A percentile compares a stretch with the other conserved stretches of the same genome.
Evolutionary conservation across 495 filamentous ascomycete species (phyloP).

Genomic region (Baudoinia panamericana): DNA sequence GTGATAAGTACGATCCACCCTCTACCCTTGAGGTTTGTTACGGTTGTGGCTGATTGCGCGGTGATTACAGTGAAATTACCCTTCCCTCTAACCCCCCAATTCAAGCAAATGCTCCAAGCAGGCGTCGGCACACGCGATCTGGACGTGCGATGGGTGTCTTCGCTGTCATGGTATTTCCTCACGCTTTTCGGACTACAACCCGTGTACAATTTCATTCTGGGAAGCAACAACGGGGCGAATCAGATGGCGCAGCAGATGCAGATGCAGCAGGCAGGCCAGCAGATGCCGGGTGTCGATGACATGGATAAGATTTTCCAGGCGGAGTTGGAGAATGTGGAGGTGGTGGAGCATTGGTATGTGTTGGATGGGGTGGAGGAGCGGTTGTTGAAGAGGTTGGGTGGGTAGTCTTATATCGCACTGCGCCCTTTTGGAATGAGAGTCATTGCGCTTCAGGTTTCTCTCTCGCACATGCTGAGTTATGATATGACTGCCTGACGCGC

Average conservation of each 20-base stretch:
- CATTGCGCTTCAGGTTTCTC: too few relatives aligned
- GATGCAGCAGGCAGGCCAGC: slow-evolving; percentile 43
- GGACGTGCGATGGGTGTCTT: slow-evolving; percentile 96
- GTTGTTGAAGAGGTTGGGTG: slow-evolving; percentile 38
- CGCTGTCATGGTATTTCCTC: slow-evolving; percentile 95
- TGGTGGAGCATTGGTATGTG: slow-evolving; percentile 83
- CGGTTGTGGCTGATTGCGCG: too few relatives aligned
- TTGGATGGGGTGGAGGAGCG: slow-evolving; percentile 76
- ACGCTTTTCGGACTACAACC: slow-evolving; percentile 92
- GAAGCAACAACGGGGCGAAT: slow-evolving; percentile 86
- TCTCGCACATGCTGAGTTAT: too few relatives aligned
- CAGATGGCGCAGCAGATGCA: slow-evolving; percentile 96
- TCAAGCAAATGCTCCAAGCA: slow-evolving; percentile 97
- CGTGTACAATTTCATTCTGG: slow-evolving; percentile 94
- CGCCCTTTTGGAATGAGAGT: too few relatives aligned
- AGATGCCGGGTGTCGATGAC: slow-evolving; percentile 89
- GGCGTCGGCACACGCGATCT: slow-evolving; percentile 90
- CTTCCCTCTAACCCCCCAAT: slow-evolving; percentile 92
- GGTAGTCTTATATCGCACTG: too few relatives aligned
- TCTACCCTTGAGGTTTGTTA: too few relatives aligned
- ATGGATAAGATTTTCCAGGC: slow-evolving; percentile 82
- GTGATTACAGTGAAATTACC: slow-evolving; percentile 73
- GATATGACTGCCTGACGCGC: too few relatives aligned
- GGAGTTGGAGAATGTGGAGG: slow-evolving; percentile 91
- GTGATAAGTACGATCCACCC: slow-evolving; percentile 63